Evolutionary conservation across 179 eudicot genomes (phyloP), one percentile per base, ranked within the genome.

Genomic region (Amaranthus tricolor): DNA sequence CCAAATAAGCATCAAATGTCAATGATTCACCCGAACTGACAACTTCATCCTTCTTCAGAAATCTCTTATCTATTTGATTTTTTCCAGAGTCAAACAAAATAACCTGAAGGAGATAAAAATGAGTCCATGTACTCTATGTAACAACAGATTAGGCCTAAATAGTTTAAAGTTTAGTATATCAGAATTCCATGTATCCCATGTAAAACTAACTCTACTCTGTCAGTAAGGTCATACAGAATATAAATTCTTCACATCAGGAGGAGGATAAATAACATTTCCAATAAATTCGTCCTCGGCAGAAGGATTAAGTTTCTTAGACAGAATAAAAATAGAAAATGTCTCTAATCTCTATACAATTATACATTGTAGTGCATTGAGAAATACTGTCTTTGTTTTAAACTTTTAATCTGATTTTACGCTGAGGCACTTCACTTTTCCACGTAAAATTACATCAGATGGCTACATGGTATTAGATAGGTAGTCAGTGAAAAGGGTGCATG

Each of bases 21-120:
- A 92, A 69, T 60, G 88, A 83, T 84, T 82, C 88, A 71, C 94
- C 97, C 72, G 93, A 81, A 64, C 57, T 78, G 70, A 94, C 70
- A 11, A 76, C 72, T 83, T 91, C 97, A 80, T 87, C 90, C 78
- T 77, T 90, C 79, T 78, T 94, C 74, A 91, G 84, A 76, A 94
- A 94, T 81, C 85, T 85, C 78, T 86, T 88, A 50, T 85, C 89
- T 71, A 94, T 82, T 68, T 80, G 88, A 53, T 74, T 82, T 84
- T 83, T 86, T 83, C 75, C 81, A 61, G 71, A 80, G 79, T 94
- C 98, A 76, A 83, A 89, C 82, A 94, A 83, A 66, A 77, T 82
- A 44, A 82, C 85, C 98, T 94, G 88, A 72, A 58, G 80, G 62
- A 63, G 49, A 15, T 20, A 19, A 54, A 66, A 6, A 47, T 40